phyloP scores from a whole-genome alignment of 148 eudicot species.

The Arbutus unedo region DNA sequence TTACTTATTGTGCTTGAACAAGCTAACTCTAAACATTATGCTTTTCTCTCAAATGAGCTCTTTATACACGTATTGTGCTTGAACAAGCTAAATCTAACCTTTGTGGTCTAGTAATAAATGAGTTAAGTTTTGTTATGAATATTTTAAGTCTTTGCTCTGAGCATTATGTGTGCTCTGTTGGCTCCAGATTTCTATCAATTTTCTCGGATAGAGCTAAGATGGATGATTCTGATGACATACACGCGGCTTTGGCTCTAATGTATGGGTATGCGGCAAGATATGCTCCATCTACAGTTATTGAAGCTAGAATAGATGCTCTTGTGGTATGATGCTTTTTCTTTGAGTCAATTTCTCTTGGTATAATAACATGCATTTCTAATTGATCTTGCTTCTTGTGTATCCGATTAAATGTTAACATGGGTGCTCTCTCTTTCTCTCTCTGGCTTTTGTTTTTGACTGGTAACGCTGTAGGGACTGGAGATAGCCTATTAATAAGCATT shows the following conservation, averaged over 20 bases:
- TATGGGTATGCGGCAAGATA: conserved; percentile 99
- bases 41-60: background rate
- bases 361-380: background rate
- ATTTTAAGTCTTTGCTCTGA: background rate
- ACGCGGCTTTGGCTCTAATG: conserved; percentile 98
- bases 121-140: background rate
- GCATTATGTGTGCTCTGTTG: conserved; percentile 4
- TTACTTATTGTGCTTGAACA: background rate
- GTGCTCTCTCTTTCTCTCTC: background rate
- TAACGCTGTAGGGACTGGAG: background rate
- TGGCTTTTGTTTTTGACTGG: background rate
- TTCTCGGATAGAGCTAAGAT: conserved; percentile 73
- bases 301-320: conserved; percentile 98
- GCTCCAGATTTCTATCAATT: conserved; percentile 71
- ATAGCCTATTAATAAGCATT: background rate
- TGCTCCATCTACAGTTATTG: conserved; percentile 94
- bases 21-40: too few species aligned
- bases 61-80: background rate
- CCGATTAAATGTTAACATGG: background rate
- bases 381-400: conserved; percentile 1
- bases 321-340: conserved; percentile 56
- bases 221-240: conserved; percentile 96
- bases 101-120: background rate
- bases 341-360: background rate
- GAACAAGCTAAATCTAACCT: background rate